A percentile compares a stretch with the other conserved stretches of the same genome.
phyloP scores from a whole-genome alignment of 2,329 filamentous ascomycete genomes.

The Bimuria novae-zelandiae region DNA sequence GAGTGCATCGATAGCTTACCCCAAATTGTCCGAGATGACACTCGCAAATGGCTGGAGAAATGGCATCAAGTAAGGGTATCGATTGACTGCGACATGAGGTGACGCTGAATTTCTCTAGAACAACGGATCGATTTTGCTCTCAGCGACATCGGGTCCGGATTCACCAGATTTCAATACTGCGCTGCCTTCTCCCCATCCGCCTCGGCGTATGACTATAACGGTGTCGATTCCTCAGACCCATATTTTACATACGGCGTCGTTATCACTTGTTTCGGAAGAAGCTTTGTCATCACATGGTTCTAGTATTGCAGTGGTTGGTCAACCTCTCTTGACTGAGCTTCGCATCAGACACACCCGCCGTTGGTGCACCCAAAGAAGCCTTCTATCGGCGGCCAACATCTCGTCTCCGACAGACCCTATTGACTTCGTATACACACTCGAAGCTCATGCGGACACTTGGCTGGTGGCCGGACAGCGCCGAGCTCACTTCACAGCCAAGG shows the following conservation, averaged over 20 bases:
- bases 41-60: conserved; percentile 57
- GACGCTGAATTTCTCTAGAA: conserved; percentile 29
- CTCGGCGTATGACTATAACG: conserved; percentile 76
- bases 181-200: conserved; percentile 45
- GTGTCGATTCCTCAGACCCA: conserved; percentile 86
- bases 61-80: conserved; percentile 60
- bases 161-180: conserved; percentile 19
- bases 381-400: conserved; percentile 34
- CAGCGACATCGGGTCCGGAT: conserved; percentile 6
- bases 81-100: neutral
- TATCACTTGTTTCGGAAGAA: conserved; percentile 56
- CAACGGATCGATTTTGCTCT: conserved; percentile 31
- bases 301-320: conserved; percentile 61
- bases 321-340: conserved; percentile 67
- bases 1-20: conserved; percentile 58
- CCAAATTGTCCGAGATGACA: conserved; percentile 46
- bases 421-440: conserved; percentile 83
- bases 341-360: conserved; percentile 60
- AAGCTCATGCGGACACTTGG: conserved; percentile 76
- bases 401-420: conserved; percentile 53
- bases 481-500: conserved; percentile 69
- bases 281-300: conserved; percentile 29
- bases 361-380: conserved; percentile 50
- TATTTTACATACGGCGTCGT: conserved; percentile 78
- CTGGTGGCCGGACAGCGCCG: conserved; percentile 81